Conservation (phyloP, 495 filamentous ascomycete genomes). For the Neurospora sp. region DNA sequence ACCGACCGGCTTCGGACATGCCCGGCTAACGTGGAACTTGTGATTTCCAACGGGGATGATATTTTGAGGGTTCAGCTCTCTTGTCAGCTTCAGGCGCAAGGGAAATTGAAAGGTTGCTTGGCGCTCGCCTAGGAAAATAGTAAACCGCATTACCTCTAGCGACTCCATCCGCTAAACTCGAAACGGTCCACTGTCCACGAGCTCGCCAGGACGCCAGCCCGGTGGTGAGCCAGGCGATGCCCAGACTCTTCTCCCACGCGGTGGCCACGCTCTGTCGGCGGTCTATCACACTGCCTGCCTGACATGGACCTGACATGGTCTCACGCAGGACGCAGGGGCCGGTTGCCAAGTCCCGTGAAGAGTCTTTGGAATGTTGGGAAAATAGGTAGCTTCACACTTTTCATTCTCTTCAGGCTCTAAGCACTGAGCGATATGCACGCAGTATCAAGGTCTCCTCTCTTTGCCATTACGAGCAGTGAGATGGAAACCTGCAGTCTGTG, state of each 20-base stretch:
- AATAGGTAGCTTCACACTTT: background rate
- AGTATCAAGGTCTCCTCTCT: background rate
- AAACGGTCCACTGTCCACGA: background rate
- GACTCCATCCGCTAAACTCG: background rate
- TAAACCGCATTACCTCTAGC: no score
- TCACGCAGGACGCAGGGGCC: background rate
- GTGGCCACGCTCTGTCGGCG: background rate
- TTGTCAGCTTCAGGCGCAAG: background rate
- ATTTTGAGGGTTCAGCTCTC: background rate
- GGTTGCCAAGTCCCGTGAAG: background rate
- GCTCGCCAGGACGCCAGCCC: background rate
- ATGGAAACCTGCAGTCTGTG: background rate
- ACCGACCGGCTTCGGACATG: background rate
- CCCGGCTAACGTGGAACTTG: background rate
- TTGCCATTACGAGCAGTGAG: background rate
- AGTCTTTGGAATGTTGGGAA: background rate
- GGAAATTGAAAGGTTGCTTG: background rate
- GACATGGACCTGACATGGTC: background rate
- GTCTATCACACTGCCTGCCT: background rate
- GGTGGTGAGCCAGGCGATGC: background rate
- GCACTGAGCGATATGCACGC: background rate
- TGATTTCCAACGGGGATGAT: background rate
- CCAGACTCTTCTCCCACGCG: background rate
- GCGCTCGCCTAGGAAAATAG: background rate
- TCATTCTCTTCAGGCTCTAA: no score